Evolutionary conservation across 2,329 filamentous ascomycete species (phyloP), one percentile per base, ranked within the genome.

Genomic region (Trichoderma sp.): DNA sequence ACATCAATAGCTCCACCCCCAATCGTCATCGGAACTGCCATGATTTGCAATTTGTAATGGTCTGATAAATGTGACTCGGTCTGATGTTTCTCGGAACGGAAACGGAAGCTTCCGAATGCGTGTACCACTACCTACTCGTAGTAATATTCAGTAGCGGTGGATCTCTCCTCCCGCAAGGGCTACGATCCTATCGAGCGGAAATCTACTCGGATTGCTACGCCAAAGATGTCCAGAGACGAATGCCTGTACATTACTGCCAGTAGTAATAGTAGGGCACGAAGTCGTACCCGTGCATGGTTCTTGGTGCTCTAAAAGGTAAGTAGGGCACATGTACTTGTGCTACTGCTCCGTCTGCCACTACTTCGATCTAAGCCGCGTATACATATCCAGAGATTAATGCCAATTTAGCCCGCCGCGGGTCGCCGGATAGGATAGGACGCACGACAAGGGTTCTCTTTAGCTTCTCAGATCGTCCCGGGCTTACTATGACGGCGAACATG

Each of bases 381-480:
- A n/a, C 40, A 43, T 8, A 43, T 8, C 40, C 40, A 14, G 33
- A 16, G 24, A 31, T 53, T 31, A 31, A 24, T 35, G 37, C 35
- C 62, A 31, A 21, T 49, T 40, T 66, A n/a, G 35, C 10, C 53
- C 21, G 52, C 40, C 62, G 61, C 24, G 61, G 52, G 40, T 47
- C 29, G 62, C 52, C 27, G 37, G 40, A 11, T 33, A n/a, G 37
- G 19, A 66, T 40, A 3, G 49, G 16, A 56, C 31, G 24, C 53
- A 10, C 37, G 62, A 49, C 62, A 31, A 57, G 62, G 62, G 62
- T 43, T 24, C n/a, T 57, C 27, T 57, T 49, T 49, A 66, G 62
- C 14, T 53, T 57, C 52, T 53, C 27, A 53, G 53, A 66, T 66
- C 62, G 35, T 35, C 62, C 53, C 37, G 53, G 52, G 52, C 37